phyloP scores from a whole-genome alignment of 305 asterid genomes.

The Plantago rigida region DNA sequence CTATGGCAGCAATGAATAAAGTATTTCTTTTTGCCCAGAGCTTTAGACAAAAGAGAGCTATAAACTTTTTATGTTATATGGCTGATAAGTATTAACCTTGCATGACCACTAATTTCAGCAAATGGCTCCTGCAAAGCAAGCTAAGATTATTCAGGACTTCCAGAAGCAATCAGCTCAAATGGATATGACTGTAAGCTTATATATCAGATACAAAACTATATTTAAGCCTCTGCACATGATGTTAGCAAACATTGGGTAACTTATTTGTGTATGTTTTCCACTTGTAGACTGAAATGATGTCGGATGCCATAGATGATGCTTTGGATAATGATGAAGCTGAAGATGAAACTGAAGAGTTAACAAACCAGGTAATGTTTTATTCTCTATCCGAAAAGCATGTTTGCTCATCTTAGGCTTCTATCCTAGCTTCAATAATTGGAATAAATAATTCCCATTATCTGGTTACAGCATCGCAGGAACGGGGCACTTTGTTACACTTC shows the following conservation, averaged over 20 bases:
- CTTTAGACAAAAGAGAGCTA: not conserved
- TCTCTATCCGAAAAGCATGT: not conserved
- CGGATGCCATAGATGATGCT: conserved; percentile 82
- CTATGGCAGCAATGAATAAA: conserved; percentile 93
- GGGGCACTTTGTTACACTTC: too few relatives aligned
- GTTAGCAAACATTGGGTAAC: conserved; percentile 11
- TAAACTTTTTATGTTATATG: not conserved
- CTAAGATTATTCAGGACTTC: conserved; percentile 72
- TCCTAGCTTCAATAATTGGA: too few relatives aligned
- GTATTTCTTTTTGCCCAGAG: conserved; percentile 22
- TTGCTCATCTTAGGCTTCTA: not conserved
- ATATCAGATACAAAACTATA: conserved; percentile 4
- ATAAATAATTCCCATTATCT: too few relatives aligned
- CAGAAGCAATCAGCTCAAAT: conserved; percentile 85
- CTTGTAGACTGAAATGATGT: conserved; percentile 82
- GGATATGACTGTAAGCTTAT: conserved; percentile 81
- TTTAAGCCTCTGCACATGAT: not conserved
- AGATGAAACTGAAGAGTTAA: conserved; percentile 90
- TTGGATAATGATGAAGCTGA: conserved; percentile 89
- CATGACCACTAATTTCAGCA: conserved; percentile 42
- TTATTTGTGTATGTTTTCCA: conserved; percentile 11
- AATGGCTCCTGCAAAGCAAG: conserved; percentile 87
- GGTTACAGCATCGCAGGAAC: too few relatives aligned
- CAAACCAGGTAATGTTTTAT: conserved; percentile 56
- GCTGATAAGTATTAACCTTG: not conserved